Conservation (phyloP, 208 protist species). For the Trichomonas tenax region DNA sequence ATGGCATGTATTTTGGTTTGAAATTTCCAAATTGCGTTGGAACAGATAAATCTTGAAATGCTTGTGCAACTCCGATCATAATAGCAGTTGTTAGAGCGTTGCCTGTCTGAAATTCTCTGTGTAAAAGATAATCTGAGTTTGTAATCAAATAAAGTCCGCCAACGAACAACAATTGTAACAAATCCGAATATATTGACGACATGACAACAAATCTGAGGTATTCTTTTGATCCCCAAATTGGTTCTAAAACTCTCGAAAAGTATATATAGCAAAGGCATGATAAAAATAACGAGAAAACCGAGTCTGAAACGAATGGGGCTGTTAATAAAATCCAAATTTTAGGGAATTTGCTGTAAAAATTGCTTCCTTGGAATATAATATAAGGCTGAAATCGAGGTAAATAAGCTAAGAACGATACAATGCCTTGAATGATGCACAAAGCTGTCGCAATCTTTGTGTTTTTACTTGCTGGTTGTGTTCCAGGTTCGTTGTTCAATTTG, state of each 20-base stretch:
- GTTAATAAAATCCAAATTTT: not conserved
- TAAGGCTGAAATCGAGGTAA: not conserved
- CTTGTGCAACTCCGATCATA: not conserved
- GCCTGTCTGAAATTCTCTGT: not conserved
- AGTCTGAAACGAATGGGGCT: not conserved
- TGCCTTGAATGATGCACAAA: not conserved
- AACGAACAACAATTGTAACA: not conserved
- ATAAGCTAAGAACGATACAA: not conserved
- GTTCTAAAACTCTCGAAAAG: not conserved
- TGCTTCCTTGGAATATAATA: not conserved
- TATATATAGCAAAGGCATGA: not conserved
- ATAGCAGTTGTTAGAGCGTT: not conserved
- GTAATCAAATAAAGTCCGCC: not conserved
- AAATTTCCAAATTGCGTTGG: not conserved
- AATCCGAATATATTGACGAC: not conserved
- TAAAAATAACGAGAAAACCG: not conserved
- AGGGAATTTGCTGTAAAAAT: not conserved
- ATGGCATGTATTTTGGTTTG: not conserved
- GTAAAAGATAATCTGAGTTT: not conserved
- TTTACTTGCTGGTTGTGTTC: not conserved
- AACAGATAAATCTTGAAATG: not conserved
- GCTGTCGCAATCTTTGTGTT: not conserved
- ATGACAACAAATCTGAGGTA: not conserved
- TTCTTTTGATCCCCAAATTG: not conserved
- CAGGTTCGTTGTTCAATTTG: not conserved